Evolutionary conservation across 225 moss, liverwort and hornwort species (phyloP), one percentile per base, ranked within the genome.

Genomic region (Asterella californica): DNA sequence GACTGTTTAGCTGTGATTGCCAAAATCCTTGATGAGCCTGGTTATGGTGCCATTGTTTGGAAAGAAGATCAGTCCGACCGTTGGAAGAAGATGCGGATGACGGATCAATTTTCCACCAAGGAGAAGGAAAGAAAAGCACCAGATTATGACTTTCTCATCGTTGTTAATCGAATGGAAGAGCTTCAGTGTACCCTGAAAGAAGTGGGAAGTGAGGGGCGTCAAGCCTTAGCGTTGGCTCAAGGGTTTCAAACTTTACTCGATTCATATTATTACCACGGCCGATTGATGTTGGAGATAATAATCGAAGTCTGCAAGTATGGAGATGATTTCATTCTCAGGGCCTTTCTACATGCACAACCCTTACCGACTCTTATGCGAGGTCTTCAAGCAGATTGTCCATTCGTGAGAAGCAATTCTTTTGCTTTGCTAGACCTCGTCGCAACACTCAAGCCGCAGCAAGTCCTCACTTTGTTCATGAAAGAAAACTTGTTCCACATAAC

Each of bases 221-320:
- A 81, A 60, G 65, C 72, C 38, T 14, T 88, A 57, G 80, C 72
- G 68, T 74, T 61, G 24, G 67, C 48, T 52, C 48, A 66, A 15
- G 70, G 74, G 14, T 86, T 83, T 29, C 21, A 74, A 27, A 83
- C 79, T 6, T 55, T 86, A 37, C 79, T 86, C 9, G 78, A 47
- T 10, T 83, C 74, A 8, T 88, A 83, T 34, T 45, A 54, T 7
- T 64, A 72, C 52, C 72, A 81, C 52, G 78, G 85, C 6, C 71
- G 72, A 17, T 65, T 85, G 19, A 83, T 83, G 29, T 64, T 85
- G 76, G 81, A 88, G 61, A 82, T 88, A 38, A 79, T 88, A 25
- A 29, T 62, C 21, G 77, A 82, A 77, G 79, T 79, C 11, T 73
- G 83, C 24, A 79, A 81, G 53, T 72, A 79, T 69, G 79, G 60